These are phyloP conservation scores for Paecilomyces formosus DNA, from an alignment of 2,329 filamentous ascomycete species.

Conservation along the genomic window DNA sequence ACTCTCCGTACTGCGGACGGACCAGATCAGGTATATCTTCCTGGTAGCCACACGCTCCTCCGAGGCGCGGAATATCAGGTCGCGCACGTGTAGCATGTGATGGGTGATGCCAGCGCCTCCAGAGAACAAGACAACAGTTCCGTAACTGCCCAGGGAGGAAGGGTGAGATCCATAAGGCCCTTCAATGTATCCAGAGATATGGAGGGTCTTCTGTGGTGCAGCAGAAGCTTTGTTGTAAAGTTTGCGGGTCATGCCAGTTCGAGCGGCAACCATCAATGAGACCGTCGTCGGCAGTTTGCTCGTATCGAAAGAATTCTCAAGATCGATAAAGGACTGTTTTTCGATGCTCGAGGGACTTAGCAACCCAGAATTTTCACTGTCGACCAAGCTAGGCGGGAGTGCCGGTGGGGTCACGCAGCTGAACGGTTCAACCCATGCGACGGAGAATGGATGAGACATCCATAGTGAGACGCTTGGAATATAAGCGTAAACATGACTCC, in stretches of 20 bases:
- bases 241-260: conserved; percentile 56
- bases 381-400: conserved; percentile 12
- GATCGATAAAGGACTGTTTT: conserved; percentile 20
- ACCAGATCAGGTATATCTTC: conserved; percentile 56
- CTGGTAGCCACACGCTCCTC: conserved; percentile 50
- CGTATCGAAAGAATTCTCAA: conserved; percentile 13
- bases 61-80: conserved; percentile 48
- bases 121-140: conserved; percentile 59
- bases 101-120: conserved; percentile 61
- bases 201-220: conserved; percentile 43
- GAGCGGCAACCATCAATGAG: conserved; percentile 52
- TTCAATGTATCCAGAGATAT: conserved; percentile 52
- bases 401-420: conserved; percentile 15
- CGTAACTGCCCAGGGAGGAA: conserved; percentile 51
- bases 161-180: conserved; percentile 58
- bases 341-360: conserved; percentile 21
- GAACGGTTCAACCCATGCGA: conserved; percentile 38
- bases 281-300: conserved; percentile 32
- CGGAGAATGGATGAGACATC: conserved; percentile 44
- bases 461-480: conserved; percentile 43
- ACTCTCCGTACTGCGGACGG: conserved; percentile 52
- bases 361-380: conserved; percentile 7
- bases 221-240: conserved; percentile 51
- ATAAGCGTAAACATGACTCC: conserved; percentile 55
- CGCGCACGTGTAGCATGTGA: conserved; percentile 53